Evolutionary conservation across 1,284 basidiomycete species (phyloP), one percentile per base, ranked within the genome.

Genomic region (Clitocybe nebularis): DNA sequence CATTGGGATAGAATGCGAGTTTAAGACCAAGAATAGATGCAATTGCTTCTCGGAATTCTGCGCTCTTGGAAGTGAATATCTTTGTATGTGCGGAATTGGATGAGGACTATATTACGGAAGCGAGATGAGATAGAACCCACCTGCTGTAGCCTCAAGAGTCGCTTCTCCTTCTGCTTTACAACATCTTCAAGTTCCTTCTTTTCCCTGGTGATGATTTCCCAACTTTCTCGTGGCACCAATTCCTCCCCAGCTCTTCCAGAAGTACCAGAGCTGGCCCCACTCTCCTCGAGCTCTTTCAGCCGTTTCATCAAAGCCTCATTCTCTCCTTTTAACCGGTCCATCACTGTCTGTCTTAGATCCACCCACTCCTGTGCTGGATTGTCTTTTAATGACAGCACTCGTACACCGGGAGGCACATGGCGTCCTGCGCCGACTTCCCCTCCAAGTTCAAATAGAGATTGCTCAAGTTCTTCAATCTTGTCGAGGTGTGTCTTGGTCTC

Each of bases 1-100:
- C 89, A 41, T 89, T 91, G 3, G 83, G 84, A 48, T 87, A 83
- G 59, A 93, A 93, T 1, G 83, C 81, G 25, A 93, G 71, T 60
- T 91, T 92, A 51, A 90, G 79, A 1, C 91, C 92, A 1, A 94
- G 75, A 33, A 94, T 80, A 0, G 81, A 79, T 0, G 81, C 79
- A 37, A 93, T 82, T 9, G 87, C 81, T 52, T 89, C 85, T 11
- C 84, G 74, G 63, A 93, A 92, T 56, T 93, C 89, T 36, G 79
- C 74, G 3, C 80, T 81, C 60, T 92, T 93, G 24, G 79, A 77
- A 0, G 70, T 63, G 57, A 86, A 93, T 1, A 85, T 72, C 78
- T 85, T 51, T 2, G 33, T 43, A 7, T 22, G 38, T 29, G 33
- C 6, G 26, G 5, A 36, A 29, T 16, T 28, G 29, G 5, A 42